Base-by-base conservation (phyloP, 495 filamentous ascomycete species). In the Xylona heveae region DNA sequence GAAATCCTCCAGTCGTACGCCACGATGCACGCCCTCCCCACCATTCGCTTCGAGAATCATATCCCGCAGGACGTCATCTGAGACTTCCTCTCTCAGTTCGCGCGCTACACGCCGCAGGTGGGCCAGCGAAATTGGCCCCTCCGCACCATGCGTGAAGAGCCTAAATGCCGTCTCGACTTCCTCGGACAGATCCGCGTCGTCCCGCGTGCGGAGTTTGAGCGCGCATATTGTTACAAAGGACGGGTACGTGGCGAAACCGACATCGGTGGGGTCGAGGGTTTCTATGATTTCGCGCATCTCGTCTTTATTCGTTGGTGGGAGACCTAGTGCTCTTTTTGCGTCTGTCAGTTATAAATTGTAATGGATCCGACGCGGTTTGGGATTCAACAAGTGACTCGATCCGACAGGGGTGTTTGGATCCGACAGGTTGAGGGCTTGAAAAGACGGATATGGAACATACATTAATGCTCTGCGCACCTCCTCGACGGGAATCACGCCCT, bases 21-120 rank as follows among this genome's bases (percentile, higher is more conserved):
- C 83, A 35, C 52, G 62, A 19, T 61, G 62, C 6, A 83, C 59
- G 8, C 75, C 74, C 4, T 57, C 67, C 3, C 78, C 80, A 1
- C 76, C 82, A 51, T 84, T 91, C 39, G 81, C 88, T 59, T 94
- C 88, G 24, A 76, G 47, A 27, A 97, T 71, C 88, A 97, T 97
- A 59, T 92, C 80, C 52, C 61, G 64, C 41, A 97, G 52, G 47
- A 91, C 42, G 14, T 78, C 66, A 42, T 94, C 88, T 10, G 8
- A 8, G 13, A 10, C 12, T 28, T 77, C 64, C 42, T 91, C 81
- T 49, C 78, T 74, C 44, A 97, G 50, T 38, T 80, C 68, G 43
- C 63, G 69, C 33, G 85, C 84, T 33, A 95, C 71, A 43, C 77
- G 60, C 49, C 63, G 68, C 48, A 97, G 53, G 47, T 85, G 68